Percentiles rank a stretch among this genome's conserved stretches.
phyloP scores from a whole-genome alignment of 768 basidiomycete species.

The Psilocybe sp. region DNA sequence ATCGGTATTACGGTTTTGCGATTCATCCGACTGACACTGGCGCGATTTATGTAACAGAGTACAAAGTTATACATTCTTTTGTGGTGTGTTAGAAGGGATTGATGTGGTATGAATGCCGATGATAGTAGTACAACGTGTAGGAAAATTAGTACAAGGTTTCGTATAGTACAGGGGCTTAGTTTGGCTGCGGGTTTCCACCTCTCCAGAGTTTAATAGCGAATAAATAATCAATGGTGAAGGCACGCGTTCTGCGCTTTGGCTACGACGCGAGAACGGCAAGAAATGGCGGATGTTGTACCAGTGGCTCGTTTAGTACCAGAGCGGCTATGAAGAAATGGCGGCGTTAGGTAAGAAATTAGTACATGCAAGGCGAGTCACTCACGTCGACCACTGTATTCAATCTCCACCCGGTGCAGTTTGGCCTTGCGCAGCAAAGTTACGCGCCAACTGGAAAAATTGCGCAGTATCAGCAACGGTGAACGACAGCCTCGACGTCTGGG shows the following conservation, averaged over 20 bases:
- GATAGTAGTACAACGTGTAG: no score
- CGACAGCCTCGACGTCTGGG: not conserved
- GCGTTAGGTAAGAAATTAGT: no score
- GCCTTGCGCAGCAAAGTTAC: slow-evolving; percentile 41
- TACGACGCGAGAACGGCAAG: slow-evolving; percentile 52
- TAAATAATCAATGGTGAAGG: slow-evolving; percentile 68
- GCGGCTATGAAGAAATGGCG: slow-evolving; percentile 3
- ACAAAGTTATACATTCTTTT: no score
- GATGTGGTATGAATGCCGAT: no score
- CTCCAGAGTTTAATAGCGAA: no score
- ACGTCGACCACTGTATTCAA: slow-evolving; percentile 68
- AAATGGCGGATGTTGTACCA: slow-evolving; percentile 4
- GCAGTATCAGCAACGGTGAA: slow-evolving; percentile 5
- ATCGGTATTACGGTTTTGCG: no score
- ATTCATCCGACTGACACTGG: no score
- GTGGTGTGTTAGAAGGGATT: no score
- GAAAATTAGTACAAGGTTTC: no score
- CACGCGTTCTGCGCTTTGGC: slow-evolving; percentile 40
- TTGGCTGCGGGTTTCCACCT: no score
- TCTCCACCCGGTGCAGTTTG: slow-evolving; percentile 51
- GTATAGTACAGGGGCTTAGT: no score
- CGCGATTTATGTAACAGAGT: no score
- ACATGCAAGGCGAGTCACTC: slow-evolving; percentile 15
- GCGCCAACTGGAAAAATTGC: slow-evolving; percentile 51
- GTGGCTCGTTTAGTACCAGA: not conserved